Evolutionary conservation across 2,329 filamentous ascomycete species (phyloP).

Genomic region (Coleophoma crateriformis): DNA sequence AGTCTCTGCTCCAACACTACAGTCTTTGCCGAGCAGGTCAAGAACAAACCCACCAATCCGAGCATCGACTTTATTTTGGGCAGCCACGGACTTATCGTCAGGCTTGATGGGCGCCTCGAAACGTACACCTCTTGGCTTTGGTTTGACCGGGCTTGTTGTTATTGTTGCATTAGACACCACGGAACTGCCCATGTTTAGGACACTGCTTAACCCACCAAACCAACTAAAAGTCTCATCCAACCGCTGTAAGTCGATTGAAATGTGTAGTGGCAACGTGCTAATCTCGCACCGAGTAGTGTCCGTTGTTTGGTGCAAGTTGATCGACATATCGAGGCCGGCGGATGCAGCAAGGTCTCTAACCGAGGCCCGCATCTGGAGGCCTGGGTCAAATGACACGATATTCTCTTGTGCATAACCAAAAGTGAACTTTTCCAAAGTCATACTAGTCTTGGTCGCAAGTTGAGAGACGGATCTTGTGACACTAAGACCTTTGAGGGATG

Average conservation of each 20-base stretch:
- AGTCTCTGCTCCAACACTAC: constrained; percentile 67
- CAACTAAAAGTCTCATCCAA: constrained; percentile 83
- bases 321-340: constrained; percentile 50
- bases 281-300: constrained; percentile 53
- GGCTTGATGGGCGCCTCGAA: constrained; percentile 43
- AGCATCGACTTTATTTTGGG: constrained; percentile 61
- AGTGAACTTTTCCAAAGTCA: constrained; percentile 46
- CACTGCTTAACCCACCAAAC: constrained; percentile 87
- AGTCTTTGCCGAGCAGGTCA: constrained; percentile 71
- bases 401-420: constrained; percentile 59
- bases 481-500: constrained; percentile 20
- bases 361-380: constrained; percentile 51
- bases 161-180: constrained; percentile 68
- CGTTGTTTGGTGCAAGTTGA: constrained; percentile 42
- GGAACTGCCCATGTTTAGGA: constrained; percentile 82
- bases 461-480: constrained; percentile 11
- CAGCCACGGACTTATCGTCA: constrained; percentile 18
- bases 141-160: constrained; percentile 26
- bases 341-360: constrained; percentile 53
- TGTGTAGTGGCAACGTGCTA: constrained; percentile 68
- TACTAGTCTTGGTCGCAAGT: constrained; percentile 14
- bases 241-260: constrained; percentile 72
- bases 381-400: constrained; percentile 57
- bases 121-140: constrained; percentile 50
- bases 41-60: constrained; percentile 73